Evolutionary conservation across 257 asterid genomes (phyloP).

Genomic region (Nicotiana noctiflora): DNA sequence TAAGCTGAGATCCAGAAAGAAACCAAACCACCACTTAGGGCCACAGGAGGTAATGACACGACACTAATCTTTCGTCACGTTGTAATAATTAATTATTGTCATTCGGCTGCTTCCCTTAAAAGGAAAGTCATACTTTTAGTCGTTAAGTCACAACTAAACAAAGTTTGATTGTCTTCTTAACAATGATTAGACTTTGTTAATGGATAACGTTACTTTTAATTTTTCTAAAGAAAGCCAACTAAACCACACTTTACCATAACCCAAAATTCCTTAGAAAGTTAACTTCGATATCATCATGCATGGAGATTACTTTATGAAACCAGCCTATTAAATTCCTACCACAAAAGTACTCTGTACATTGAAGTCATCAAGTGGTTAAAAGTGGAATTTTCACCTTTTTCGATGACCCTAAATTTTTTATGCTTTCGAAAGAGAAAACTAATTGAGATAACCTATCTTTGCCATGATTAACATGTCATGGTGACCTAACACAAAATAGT

Average conservation of each 20-base stretch:
- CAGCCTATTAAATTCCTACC: neutral
- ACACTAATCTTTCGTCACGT: slow-evolving; percentile 25
- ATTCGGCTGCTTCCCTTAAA: slow-evolving; percentile 31
- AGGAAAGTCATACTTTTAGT: slow-evolving; percentile 23
- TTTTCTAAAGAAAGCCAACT: slow-evolving; percentile 17
- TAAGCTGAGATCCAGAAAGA: no score
- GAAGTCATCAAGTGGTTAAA: neutral
- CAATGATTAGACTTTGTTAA: slow-evolving; percentile 26
- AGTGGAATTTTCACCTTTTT: neutral
- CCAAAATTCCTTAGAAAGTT: neutral
- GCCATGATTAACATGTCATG: neutral
- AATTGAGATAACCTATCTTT: no score
- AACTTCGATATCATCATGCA: neutral
- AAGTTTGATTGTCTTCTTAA: slow-evolving; percentile 18
- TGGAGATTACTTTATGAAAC: slow-evolving; percentile 10
- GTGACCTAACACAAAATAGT: neutral
- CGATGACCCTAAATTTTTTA: neutral
- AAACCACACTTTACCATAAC: neutral
- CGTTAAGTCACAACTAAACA: neutral
- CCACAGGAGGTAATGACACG: slow-evolving; percentile 20
- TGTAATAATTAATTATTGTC: slow-evolving; percentile 9
- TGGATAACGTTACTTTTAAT: neutral
- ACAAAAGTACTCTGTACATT: no score
- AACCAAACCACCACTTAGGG: neutral
- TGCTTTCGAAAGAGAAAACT: no score